Conservation (phyloP, 129 eudicot genomes). For the Flaveria trinervia region DNA sequence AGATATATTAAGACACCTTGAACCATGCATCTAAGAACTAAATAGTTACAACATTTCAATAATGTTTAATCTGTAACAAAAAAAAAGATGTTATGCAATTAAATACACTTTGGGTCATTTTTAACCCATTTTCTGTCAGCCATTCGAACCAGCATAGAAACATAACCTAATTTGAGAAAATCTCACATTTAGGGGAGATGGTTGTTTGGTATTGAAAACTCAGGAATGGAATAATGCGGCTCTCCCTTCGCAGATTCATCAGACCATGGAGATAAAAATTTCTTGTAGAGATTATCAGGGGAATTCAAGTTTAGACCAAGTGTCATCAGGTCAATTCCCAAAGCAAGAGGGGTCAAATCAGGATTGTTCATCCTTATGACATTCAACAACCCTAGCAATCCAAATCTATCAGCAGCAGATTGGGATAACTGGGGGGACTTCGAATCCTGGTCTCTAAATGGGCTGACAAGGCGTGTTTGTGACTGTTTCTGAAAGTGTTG, state of each 20-base stretch:
- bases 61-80: not conserved
- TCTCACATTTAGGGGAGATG: constrained; percentile 63
- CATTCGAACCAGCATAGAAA: not conserved
- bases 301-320: constrained; percentile 84
- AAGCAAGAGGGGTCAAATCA: constrained; percentile 72
- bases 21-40: not conserved
- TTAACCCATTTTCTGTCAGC: not conserved
- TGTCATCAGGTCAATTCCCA: constrained; percentile 80
- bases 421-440: constrained; percentile 62
- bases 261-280: constrained; percentile 95
- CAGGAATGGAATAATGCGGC: constrained; percentile 69
- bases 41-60: not conserved
- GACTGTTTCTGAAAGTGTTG: constrained; percentile 82
- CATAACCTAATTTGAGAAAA: constrained; percentile 3
- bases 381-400: constrained; percentile 71
- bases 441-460: constrained; percentile 70
- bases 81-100: not conserved
- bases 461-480: constrained; percentile 62
- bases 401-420: constrained; percentile 59
- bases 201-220: constrained; percentile 67
- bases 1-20: constrained; percentile 16
- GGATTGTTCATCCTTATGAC: constrained; percentile 80
- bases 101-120: not conserved
- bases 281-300: constrained; percentile 69
- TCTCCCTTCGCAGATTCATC: constrained; percentile 90